Percentiles rank a stretch among this genome's conserved stretches.
phyloP scores from a whole-genome alignment of 805 yeast species.

The Martiniozyma abietophila region DNA sequence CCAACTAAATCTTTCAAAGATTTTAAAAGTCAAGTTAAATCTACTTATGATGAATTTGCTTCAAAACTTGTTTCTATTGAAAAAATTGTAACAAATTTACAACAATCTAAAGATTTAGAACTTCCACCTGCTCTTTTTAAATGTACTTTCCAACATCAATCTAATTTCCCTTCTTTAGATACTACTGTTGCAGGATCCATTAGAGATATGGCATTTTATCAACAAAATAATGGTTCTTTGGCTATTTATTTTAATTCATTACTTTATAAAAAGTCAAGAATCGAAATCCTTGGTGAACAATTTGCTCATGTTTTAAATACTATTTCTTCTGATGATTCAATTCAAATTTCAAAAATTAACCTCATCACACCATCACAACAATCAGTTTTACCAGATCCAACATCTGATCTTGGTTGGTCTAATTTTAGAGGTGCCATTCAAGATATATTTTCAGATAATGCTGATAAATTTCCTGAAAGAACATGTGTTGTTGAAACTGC shows the following conservation, averaged over 20 bases:
- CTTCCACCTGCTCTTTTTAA: conserved; percentile 56
- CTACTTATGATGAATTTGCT: conserved; percentile 29
- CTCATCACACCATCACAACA: conserved; percentile 62
- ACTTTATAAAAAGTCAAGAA: conserved; percentile 62
- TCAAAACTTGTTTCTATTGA: conserved; percentile 38
- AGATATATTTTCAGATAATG: conserved; percentile 86
- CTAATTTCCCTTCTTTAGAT: conserved; percentile 30
- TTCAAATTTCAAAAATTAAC: conserved; percentile 48
- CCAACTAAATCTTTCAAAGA: conserved; percentile 46
- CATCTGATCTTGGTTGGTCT: conserved; percentile 78
- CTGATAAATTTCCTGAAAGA: conserved; percentile 74
- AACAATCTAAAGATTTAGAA: conserved; percentile 40
- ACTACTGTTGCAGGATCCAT: conserved; percentile 42
- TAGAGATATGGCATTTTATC: conserved; percentile 59
- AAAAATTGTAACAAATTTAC: conserved; percentile 45
- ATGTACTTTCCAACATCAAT: conserved; percentile 43
- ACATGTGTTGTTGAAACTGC: conserved; percentile 91
- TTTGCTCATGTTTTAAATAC: conserved; percentile 41
- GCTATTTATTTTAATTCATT: conserved; percentile 64
- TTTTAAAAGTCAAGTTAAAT: conserved; percentile 37
- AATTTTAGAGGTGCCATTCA: conserved; percentile 93
- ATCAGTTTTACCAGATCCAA: conserved; percentile 74
- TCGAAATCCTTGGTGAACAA: conserved; percentile 65
- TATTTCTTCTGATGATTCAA: conserved; percentile 29
- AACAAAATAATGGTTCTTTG: conserved; percentile 27